These are phyloP conservation scores for Gliomastix tumulicola DNA, from an alignment of 2,329 filamentous ascomycete genomes.

Conservation along the genomic window DNA sequence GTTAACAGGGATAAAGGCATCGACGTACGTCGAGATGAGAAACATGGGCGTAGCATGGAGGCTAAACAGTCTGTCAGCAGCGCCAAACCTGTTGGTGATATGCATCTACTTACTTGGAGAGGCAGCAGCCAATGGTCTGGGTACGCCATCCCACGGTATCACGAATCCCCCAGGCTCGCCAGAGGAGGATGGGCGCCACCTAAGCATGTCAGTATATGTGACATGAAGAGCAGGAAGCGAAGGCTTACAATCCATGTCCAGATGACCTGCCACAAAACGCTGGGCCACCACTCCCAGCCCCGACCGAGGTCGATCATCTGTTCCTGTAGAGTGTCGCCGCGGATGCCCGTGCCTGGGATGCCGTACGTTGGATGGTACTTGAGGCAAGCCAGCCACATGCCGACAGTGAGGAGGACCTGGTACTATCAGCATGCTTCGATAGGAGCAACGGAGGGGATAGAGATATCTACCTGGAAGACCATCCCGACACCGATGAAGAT, in stretches of 20 bases:
- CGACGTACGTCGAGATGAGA: conserved; percentile 38
- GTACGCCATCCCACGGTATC: conserved; percentile 52
- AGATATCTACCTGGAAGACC: conserved; percentile 35
- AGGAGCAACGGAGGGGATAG: background rate
- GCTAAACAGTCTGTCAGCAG: conserved; percentile 15
- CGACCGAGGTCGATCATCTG: conserved; percentile 30
- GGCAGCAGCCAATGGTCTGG: conserved; percentile 37
- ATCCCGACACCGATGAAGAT: conserved; percentile 38
- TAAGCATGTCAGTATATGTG: conserved; percentile 6
- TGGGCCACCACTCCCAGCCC: conserved; percentile 56
- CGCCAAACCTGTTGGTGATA: too few species aligned
- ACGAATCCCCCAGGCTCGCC: conserved; percentile 42
- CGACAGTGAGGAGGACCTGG: conserved; percentile 33
- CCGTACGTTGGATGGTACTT: conserved; percentile 51
- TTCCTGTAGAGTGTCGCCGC: conserved; percentile 24
- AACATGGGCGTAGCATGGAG: conserved; percentile 50
- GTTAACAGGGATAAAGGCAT: conserved; percentile 33
- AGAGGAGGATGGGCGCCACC: conserved; percentile 44
- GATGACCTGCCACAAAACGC: conserved; percentile 45
- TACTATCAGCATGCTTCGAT: background rate
- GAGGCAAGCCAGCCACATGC: conserved; percentile 48
- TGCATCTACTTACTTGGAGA: conserved; percentile 18
- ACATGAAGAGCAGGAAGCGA: background rate
- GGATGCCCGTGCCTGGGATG: conserved; percentile 25
- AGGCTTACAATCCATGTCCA: conserved; percentile 41